Base-by-base conservation (phyloP, 2,329 filamentous ascomycete species). In the Monosporascus sp. region DNA sequence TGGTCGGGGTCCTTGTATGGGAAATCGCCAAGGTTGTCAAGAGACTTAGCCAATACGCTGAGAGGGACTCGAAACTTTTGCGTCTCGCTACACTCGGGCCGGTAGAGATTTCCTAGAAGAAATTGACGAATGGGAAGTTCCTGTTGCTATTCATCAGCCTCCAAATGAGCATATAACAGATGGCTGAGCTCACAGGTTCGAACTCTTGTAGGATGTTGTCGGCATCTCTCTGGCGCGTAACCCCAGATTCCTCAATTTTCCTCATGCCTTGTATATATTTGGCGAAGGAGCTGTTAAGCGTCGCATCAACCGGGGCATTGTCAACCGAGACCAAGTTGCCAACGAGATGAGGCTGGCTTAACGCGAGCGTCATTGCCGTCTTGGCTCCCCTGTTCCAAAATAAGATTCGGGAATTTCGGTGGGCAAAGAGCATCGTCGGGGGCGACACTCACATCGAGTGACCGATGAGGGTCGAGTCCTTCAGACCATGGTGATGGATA, bases 251-350 rank as follows among this genome's bases (percentile, higher is more conserved):
- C 55, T 96, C 88, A 51, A 99, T 86, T 57, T 83, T 80, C 63
- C 84, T 84, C 92, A 99, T 96, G 54, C 84, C 93, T 50, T 83
- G 82, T 22, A 96, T 79, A 70, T 97, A 97, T 56, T 82, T 83
- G 3, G 78, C 82, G 67, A 97, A 97, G 64, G 87, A 83, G 57
- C 80, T 83, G 57, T 82, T 80, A 3, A 97, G 78, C 0, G 82
- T 80, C 15, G 88, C 88, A 67, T 95, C 90, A 8, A 96, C 79
- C 2, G 93, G 93, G 4, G 92, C 90, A 67, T 97, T 97, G 74
- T 97, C 93, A 14, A 97, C 91, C 2, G 90, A 80, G 27, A 97
- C 80, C 49, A 97, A 74, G 61, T 86, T 83, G 17, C 79, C 76
- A 54, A 96, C 79, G 3, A 84, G 73, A 6, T 82, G 74, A 0